A percentile compares a stretch with the other conserved stretches of the same genome.
These are phyloP conservation scores for Dissophora globulifera DNA, from an alignment of 192 early-diverging fungal genomes.

Conservation along the genomic window DNA sequence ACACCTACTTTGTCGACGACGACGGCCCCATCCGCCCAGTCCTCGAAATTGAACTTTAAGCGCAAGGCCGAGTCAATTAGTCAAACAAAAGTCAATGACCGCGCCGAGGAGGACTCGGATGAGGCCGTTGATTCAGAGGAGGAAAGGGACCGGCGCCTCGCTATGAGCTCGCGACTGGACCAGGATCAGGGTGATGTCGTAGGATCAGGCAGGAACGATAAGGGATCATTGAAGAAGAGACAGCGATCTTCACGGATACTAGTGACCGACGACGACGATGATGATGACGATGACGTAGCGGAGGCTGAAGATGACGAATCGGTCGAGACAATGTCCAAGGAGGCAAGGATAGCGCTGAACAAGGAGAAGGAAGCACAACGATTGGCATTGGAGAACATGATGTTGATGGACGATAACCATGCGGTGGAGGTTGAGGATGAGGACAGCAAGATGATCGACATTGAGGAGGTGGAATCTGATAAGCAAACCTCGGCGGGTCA, in stretches of 20 bases:
- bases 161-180: conserved; percentile 33
- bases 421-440: conserved; percentile 21
- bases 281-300: conserved; percentile 11
- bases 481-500: not conserved
- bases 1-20: not conserved
- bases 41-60: conserved; percentile 19
- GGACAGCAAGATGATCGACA: conserved; percentile 40
- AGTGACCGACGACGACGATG: conserved; percentile 45
- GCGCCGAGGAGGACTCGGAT: conserved; percentile 6
- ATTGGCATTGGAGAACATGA: conserved; percentile 44
- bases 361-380: conserved; percentile 41
- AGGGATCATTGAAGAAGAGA: conserved; percentile 17
- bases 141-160: conserved; percentile 41
- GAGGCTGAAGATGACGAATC: conserved; percentile 6
- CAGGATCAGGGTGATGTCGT: conserved; percentile 27
- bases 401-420: conserved; percentile 23
- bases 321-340: conserved; percentile 18
- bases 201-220: not conserved
- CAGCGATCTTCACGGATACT: conserved; percentile 27
- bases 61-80: conserved; percentile 32
- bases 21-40: not conserved
- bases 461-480: conserved; percentile 17
- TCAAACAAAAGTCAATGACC: too few species aligned
- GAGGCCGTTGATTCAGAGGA: conserved; percentile 48
- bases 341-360: conserved; percentile 21